These are phyloP conservation scores for Debaryomyces fabryi DNA, from an alignment of 1,139 yeast genomes.

Conservation along the genomic window DNA sequence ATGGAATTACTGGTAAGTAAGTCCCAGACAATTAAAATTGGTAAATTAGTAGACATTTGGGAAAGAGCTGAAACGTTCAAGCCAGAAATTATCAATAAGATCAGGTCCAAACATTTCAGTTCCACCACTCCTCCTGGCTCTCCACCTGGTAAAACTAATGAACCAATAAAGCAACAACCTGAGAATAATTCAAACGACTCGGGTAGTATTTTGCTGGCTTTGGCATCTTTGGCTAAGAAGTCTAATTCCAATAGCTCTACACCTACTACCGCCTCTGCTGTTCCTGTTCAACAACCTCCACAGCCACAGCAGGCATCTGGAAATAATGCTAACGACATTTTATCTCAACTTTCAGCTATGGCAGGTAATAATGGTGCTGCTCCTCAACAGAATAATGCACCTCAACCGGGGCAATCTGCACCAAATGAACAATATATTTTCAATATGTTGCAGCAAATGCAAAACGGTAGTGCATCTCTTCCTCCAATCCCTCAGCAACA, in stretches of 20 bases:
- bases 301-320: conserved; percentile 20
- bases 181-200: conserved; percentile 45
- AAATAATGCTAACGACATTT: conserved; percentile 40
- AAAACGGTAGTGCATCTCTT: conserved; percentile 20
- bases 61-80: conserved; percentile 80
- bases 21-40: conserved; percentile 67
- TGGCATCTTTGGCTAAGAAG: conserved; percentile 56
- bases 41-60: conserved; percentile 91
- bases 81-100: conserved; percentile 52
- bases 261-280: conserved; percentile 27
- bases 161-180: conserved; percentile 27
- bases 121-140: conserved; percentile 59
- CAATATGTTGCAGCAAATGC: conserved; percentile 51
- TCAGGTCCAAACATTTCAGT: conserved; percentile 62
- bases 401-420: conserved; percentile 20
- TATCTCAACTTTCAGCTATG: conserved; percentile 49
- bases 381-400: conserved; percentile 10
- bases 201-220: conserved; percentile 63
- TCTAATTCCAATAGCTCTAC: conserved; percentile 29
- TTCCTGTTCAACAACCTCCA: conserved; percentile 18
- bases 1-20: conserved; percentile 53
- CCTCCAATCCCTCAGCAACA: conserved; percentile 13
- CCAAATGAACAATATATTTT: conserved; percentile 37
- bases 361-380: conserved; percentile 19
- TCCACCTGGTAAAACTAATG: conserved; percentile 44